Conservation (phyloP, 2,329 filamentous ascomycete species). For the Talaromyces sp. region DNA sequence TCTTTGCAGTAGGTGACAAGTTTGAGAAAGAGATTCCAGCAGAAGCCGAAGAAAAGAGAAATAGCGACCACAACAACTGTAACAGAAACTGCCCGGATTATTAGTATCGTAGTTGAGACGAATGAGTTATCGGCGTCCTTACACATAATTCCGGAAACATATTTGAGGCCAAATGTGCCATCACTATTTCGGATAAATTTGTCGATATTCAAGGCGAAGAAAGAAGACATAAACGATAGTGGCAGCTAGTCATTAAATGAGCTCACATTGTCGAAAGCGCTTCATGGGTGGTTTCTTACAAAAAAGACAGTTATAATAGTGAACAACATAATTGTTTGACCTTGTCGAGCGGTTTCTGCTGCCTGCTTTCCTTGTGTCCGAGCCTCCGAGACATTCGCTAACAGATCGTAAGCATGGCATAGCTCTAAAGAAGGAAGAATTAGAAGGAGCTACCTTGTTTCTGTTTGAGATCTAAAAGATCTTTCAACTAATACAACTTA, state of each 20-base stretch:
- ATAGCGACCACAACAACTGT: neutral
- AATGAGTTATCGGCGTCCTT: neutral
- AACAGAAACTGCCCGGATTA: neutral
- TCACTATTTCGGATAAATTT: slow-evolving; percentile 8
- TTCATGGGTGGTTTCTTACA: neutral
- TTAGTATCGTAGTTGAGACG: neutral
- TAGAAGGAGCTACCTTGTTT: neutral
- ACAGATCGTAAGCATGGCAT: neutral
- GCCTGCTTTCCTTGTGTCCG: slow-evolving; percentile 11
- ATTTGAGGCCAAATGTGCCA: neutral
- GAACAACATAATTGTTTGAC: slow-evolving; percentile 11
- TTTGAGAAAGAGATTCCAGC: neutral
- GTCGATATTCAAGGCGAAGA: slow-evolving; percentile 6
- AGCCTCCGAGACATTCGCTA: slow-evolving; percentile 12
- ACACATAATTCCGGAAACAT: neutral
- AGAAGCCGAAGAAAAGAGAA: neutral
- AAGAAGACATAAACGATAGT: slow-evolving; percentile 9
- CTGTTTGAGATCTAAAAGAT: neutral
- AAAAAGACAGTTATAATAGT: slow-evolving; percentile 12
- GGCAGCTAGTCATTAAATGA: neutral
- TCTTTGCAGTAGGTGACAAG: neutral
- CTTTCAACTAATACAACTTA: neutral
- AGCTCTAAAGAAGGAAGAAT: neutral
- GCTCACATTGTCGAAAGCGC: neutral
- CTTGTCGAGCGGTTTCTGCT: slow-evolving; percentile 7